phyloP scores from a whole-genome alignment of 257 asterid species.

The Hygrophila difformis region DNA sequence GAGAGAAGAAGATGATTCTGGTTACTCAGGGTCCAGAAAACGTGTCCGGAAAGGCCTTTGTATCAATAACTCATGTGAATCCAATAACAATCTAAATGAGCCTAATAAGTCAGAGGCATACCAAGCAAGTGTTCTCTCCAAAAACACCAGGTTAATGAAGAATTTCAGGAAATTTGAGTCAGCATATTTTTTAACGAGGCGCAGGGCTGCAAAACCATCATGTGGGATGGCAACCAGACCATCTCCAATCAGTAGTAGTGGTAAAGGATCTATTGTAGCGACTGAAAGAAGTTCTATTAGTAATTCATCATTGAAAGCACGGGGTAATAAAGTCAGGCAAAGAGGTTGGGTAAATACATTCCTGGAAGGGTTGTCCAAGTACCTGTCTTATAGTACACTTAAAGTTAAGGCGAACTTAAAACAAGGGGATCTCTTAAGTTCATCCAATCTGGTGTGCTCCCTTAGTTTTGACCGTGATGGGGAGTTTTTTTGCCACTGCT shows the following conservation, averaged over 20 bases:
- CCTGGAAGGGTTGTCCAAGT: conserved; percentile 75
- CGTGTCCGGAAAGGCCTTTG: conserved; percentile 45
- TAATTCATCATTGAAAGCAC: conserved; percentile 50
- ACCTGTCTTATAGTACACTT: conserved; percentile 63
- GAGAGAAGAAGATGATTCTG: conserved; percentile 45
- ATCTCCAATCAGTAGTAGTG: conserved; percentile 35
- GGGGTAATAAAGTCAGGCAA: conserved; percentile 31
- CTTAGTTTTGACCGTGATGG: conserved; percentile 95
- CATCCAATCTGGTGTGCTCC: conserved; percentile 92
- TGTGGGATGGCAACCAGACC: conserved; percentile 32
- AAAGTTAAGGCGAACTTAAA: conserved; percentile 79
- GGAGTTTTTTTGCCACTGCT: conserved; percentile 91
- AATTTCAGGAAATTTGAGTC: conserved; percentile 74
- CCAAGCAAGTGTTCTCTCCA: conserved; percentile 41
- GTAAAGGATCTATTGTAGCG: conserved; percentile 38
- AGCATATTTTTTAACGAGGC: conserved; percentile 67
- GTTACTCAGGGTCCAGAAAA: conserved; percentile 60
- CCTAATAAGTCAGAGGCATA: conserved; percentile 26
- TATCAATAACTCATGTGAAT: conserved; percentile 21
- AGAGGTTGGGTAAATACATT: conserved; percentile 68
- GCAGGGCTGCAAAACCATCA: conserved; percentile 34
- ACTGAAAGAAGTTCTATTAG: conserved; percentile 73
- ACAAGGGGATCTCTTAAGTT: conserved; percentile 89
- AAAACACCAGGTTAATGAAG: conserved; percentile 63
- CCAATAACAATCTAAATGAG: conserved; percentile 25